phyloP scores from a whole-genome alignment of 805 yeast species.

The Schwanniomyces polymorphus region DNA sequence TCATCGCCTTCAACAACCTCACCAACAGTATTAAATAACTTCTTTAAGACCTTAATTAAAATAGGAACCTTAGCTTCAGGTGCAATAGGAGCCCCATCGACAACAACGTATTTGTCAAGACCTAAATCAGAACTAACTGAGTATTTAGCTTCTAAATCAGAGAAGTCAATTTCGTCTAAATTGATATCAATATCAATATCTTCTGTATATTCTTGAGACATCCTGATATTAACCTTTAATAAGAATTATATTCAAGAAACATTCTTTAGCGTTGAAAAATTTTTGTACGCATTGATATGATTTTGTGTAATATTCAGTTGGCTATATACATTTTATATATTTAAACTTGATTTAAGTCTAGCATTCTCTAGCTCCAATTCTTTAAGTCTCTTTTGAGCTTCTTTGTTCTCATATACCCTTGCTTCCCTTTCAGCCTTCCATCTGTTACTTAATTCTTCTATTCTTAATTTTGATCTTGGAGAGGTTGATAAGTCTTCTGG shows the following conservation, averaged over 20 bases:
- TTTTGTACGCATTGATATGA: slow-evolving; percentile 6
- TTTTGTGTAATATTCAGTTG: slow-evolving; percentile 5
- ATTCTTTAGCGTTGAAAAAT: slow-evolving; percentile 14
- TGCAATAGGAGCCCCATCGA: slow-evolving; percentile 95
- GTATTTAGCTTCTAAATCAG: slow-evolving; percentile 81
- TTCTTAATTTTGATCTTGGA: slow-evolving; percentile 47
- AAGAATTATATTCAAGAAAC: neutral
- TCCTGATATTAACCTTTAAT: slow-evolving; percentile 4
- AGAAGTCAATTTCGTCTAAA: slow-evolving; percentile 64
- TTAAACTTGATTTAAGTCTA: slow-evolving; percentile 20
- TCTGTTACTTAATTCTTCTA: slow-evolving; percentile 61
- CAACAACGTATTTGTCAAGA: slow-evolving; percentile 76
- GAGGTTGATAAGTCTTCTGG: slow-evolving; percentile 4
- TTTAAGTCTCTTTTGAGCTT: slow-evolving; percentile 50
- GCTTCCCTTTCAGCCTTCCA: slow-evolving; percentile 76
- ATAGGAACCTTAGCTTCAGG: slow-evolving; percentile 86
- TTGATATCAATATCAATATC: slow-evolving; percentile 40
- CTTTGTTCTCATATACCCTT: slow-evolving; percentile 58
- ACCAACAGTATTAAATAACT: slow-evolving; percentile 77
- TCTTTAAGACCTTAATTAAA: slow-evolving; percentile 79
- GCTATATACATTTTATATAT: slow-evolving; percentile 1
- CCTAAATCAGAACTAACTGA: slow-evolving; percentile 56
- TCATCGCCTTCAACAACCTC: slow-evolving; percentile 57
- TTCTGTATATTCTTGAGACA: slow-evolving; percentile 22
- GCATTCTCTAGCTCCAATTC: slow-evolving; percentile 59